A percentile compares a stretch with the other conserved stretches of the same genome.
Evolutionary conservation across 306 rosid species (phyloP).

Genomic region (Pyrus bretschneideri): DNA sequence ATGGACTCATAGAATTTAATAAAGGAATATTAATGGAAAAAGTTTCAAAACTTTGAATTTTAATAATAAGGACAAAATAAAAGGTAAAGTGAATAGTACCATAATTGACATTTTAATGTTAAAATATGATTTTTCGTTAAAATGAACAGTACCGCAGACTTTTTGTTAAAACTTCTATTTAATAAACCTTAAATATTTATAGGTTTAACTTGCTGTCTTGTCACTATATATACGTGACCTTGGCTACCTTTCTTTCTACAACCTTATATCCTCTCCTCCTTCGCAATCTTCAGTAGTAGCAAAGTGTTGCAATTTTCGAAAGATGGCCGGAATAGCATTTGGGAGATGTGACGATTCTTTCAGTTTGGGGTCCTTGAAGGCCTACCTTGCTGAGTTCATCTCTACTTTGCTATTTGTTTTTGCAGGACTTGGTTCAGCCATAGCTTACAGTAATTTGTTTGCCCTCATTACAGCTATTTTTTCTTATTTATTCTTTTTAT

Average conservation of each 20-base stretch:
- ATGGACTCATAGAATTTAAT: not conserved
- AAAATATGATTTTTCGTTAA: too few relatives aligned
- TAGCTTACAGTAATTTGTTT: constrained; percentile 55
- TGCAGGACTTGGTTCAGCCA: constrained; percentile 85
- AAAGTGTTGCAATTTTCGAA: not conserved
- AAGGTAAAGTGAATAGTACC: too few relatives aligned
- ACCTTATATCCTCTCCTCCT: constrained; percentile 18
- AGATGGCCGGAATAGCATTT: constrained; percentile 72
- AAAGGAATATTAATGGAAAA: too few relatives aligned
- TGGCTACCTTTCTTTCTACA: constrained; percentile 10
- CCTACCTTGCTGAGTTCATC: constrained; percentile 86
- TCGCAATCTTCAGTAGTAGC: not conserved
- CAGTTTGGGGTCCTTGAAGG: constrained; percentile 53
- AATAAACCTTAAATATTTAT: not conserved
- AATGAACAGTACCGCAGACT: too few relatives aligned
- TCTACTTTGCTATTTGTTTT: constrained; percentile 87
- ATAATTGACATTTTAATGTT: too few relatives aligned
- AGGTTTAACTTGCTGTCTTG: not conserved
- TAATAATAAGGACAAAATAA: too few relatives aligned
- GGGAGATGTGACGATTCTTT: constrained; percentile 77
- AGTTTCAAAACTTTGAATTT: too few relatives aligned
- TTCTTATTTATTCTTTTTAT: too few relatives aligned
- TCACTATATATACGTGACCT: constrained; percentile 28
- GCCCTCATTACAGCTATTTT: not conserved
- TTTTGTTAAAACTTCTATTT: too few relatives aligned